These are phyloP conservation scores for Cyphellophora attinorum DNA, from an alignment of 2,329 filamentous ascomycete genomes.

Conservation along the genomic window DNA sequence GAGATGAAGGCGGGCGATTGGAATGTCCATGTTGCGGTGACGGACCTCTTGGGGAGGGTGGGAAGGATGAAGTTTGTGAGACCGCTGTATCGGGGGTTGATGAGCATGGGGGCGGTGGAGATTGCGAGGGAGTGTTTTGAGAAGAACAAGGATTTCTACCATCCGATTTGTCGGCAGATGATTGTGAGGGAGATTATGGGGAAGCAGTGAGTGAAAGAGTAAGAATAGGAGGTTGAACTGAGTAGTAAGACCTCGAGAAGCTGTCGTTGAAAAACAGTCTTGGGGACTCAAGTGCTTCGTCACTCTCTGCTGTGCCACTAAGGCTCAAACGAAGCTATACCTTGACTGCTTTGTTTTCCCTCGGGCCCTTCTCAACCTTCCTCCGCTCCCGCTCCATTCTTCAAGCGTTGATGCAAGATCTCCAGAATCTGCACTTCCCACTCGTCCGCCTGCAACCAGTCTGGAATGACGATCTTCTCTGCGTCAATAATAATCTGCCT, in stretches of 20 bases:
- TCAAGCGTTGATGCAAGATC: constrained; percentile 13
- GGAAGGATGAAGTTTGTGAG: constrained; percentile 97
- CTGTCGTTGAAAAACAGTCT: constrained; percentile 1
- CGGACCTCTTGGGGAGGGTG: constrained; percentile 67
- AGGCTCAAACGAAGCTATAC: no score
- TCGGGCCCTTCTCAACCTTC: no score
- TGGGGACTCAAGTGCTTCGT: constrained; percentile 1
- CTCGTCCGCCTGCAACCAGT: constrained; percentile 12
- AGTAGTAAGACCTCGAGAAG: not conserved
- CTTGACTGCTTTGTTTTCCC: no score
- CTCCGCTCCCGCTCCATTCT: no score
- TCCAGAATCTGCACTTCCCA: constrained; percentile 13
- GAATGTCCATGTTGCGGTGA: constrained; percentile 59
- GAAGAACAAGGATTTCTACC: constrained; percentile 85
- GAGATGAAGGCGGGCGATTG: constrained; percentile 65
- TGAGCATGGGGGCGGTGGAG: constrained; percentile 57
- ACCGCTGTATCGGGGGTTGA: constrained; percentile 64
- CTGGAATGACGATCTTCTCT: constrained; percentile 10
- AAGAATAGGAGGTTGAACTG: constrained; percentile 1
- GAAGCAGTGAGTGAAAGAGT: constrained; percentile 8
- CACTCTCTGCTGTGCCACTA: constrained; percentile 1
- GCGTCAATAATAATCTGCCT: constrained; percentile 11
- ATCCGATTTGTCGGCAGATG: constrained; percentile 81
- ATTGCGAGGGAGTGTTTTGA: constrained; percentile 75
- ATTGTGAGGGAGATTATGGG: constrained; percentile 72